Evolutionary conservation across 164 flowering plant species (phyloP), one percentile per base, ranked within the genome.

Genomic region (Echeveria elegans): DNA sequence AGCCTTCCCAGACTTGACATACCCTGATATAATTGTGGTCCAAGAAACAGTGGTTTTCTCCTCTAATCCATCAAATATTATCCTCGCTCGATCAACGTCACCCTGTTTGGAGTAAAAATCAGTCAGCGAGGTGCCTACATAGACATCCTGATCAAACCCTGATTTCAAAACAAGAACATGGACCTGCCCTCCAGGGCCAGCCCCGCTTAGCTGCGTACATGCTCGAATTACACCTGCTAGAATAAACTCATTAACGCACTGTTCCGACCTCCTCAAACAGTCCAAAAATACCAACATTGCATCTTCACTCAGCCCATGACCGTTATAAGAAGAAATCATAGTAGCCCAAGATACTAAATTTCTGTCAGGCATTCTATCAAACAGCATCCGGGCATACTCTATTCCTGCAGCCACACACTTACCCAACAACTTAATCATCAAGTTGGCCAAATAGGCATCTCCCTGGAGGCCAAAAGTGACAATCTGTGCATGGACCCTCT

Each of bases 51-150:
- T 75, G 1, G 72, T 79, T 64, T 65, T 83, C 47, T 68, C 50
- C n/a, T 48, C 61, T 86, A 85, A 79, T 56, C 34, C 69, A 38
- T 70, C 66, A 52, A 85, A 85, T 67, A 85, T 38, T 16, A 71
- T 61, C 65, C 81, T 30, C 1, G 85, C 90, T 32, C 72, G 73
- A 65, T 81, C 83, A 47, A 82, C 77, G 72, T 81, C 76, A 21
- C 87, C 90, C 68, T 87, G 84, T 66, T 83, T 86, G 3, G 86
- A 82, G 75, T 70, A 83, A 87, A 83, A 82, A 71, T n/a, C n/a
- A n/a, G n/a, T n/a, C 79, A 83, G 72, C 4, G 86, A 84, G 73
- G 82, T 83, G 41, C 73, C 66, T 32, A 86, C 76, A 73, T 72
- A 80, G 52, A 73, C 72, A 28, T 69, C 65, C 70, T 66, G 79